Percentiles rank a stretch among this genome's conserved stretches.
These are phyloP conservation scores for Paxillus rubicundulus DNA, from an alignment of 768 basidiomycete species.

Conservation along the genomic window DNA sequence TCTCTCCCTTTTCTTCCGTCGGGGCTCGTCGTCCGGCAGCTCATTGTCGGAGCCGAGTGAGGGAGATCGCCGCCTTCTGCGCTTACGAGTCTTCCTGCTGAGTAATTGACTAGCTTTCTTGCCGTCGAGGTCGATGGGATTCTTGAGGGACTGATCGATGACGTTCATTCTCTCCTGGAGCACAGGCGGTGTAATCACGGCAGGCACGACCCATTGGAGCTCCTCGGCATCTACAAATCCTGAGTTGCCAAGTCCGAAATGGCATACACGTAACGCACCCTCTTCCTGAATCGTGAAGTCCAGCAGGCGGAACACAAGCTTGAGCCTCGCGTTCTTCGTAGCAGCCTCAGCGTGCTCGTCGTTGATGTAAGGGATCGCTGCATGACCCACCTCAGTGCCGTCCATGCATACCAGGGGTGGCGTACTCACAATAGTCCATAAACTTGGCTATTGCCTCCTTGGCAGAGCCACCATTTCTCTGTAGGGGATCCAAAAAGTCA, in stretches of 20 bases:
- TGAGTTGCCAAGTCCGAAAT: conserved; percentile 7
- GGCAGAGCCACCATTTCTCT: conserved; percentile 47
- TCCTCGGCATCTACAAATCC: conserved; percentile 56
- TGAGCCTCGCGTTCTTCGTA: conserved; percentile 74
- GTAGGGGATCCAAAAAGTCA: conserved; percentile 31
- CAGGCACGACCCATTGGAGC: conserved; percentile 83
- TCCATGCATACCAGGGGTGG: neutral
- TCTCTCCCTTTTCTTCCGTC: conserved; percentile 40
- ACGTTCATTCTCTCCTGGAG: conserved; percentile 68
- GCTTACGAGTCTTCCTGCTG: conserved; percentile 54
- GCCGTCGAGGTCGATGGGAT: conserved; percentile 77
- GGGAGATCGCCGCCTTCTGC: conserved; percentile 50
- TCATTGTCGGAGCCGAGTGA: conserved; percentile 45
- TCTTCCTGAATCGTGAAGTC: conserved; percentile 68
- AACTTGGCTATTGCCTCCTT: conserved; percentile 67
- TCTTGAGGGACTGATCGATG: conserved; percentile 79
- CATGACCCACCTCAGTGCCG: conserved; percentile 1
- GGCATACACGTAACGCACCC: conserved; percentile 41
- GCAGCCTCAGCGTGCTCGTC: conserved; percentile 78
- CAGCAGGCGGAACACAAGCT: conserved; percentile 79
- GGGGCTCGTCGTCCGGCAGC: conserved; percentile 34
- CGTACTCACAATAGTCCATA: conserved; percentile 66
- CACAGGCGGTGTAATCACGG: conserved; percentile 60
- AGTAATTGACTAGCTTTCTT: conserved; percentile 74
- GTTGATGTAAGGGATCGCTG: conserved; percentile 74